These are phyloP conservation scores for Didymella keratinophila DNA, from an alignment of 2,329 filamentous ascomycete species.

Conservation along the genomic window DNA sequence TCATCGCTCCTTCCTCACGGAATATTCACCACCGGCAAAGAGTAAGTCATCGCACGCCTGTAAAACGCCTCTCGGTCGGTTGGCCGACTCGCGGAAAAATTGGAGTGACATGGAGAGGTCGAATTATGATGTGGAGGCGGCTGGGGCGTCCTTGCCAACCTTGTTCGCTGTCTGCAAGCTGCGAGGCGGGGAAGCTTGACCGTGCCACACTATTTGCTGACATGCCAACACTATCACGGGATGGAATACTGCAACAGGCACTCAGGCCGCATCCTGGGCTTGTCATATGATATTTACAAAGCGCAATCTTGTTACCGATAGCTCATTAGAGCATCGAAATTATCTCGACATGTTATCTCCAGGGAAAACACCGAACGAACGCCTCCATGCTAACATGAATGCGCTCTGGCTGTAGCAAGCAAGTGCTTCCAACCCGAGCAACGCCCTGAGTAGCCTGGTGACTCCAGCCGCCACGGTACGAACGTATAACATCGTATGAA, in stretches of 20 bases:
- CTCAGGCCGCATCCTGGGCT: constrained; percentile 9
- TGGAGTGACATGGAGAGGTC: constrained; percentile 25
- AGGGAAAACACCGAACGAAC: not conserved
- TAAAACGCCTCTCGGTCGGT: constrained; percentile 34
- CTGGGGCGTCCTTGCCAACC: constrained; percentile 33
- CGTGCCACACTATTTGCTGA: constrained; percentile 25
- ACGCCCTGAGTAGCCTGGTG: not conserved
- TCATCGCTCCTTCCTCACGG: constrained; percentile 14
- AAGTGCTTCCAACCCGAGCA: not conserved
- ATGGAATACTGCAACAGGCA: constrained; percentile 30
- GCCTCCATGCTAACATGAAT: not conserved
- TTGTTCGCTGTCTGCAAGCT: constrained; percentile 26
- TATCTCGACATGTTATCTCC: not conserved
- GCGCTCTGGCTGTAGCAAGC: not conserved
- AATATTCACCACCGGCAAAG: constrained; percentile 3
- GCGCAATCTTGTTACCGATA: constrained; percentile 1
- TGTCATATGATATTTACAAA: constrained; percentile 14
- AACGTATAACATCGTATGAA: not conserved
- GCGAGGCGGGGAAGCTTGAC: constrained; percentile 35
- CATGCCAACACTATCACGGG: constrained; percentile 15
- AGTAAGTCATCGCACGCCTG: constrained; percentile 13
- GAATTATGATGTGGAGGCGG: constrained; percentile 34
- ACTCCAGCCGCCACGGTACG: not conserved
- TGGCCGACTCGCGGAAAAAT: constrained; percentile 24
- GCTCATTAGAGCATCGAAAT: not conserved